Percentiles rank a stretch among this genome's conserved stretches.
These are phyloP conservation scores for Aspergillus heteromorphus DNA, from an alignment of 495 filamentous ascomycete species.

Conservation along the genomic window DNA sequence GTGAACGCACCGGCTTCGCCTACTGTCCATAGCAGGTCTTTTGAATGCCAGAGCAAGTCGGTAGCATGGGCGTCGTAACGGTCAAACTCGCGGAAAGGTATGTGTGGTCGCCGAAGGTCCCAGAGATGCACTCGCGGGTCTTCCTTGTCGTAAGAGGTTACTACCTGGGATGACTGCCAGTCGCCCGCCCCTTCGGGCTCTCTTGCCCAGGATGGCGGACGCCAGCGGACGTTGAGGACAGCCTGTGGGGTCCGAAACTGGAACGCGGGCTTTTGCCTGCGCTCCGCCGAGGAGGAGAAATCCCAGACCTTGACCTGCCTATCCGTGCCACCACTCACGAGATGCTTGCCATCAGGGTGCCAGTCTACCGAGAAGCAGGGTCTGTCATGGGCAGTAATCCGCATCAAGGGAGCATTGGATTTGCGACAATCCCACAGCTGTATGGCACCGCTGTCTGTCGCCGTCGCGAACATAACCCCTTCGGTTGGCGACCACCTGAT, in stretches of 20 bases:
- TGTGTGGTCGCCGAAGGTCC: constrained; percentile 81
- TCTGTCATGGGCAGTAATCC: constrained; percentile 79
- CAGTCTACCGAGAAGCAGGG: constrained; percentile 81
- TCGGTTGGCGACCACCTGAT: constrained; percentile 86
- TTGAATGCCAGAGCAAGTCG: constrained; percentile 83
- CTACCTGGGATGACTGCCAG: constrained; percentile 63
- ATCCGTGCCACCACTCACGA: constrained; percentile 79
- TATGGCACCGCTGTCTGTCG: constrained; percentile 78
- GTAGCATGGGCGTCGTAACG: constrained; percentile 64
- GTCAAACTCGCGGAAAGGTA: constrained; percentile 83
- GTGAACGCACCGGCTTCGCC: constrained; percentile 77
- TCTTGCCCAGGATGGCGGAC: constrained; percentile 70
- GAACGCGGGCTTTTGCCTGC: constrained; percentile 69
- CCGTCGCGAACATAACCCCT: constrained; percentile 79
- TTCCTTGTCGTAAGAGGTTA: constrained; percentile 61
- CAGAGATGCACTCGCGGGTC: constrained; percentile 76
- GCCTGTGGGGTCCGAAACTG: constrained; percentile 59
- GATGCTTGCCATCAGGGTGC: constrained; percentile 91
- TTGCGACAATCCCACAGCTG: constrained; percentile 67
- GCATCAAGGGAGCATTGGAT: constrained; percentile 53
- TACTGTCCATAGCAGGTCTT: constrained; percentile 87
- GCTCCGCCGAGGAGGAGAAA: constrained; percentile 67
- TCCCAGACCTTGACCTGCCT: constrained; percentile 89
- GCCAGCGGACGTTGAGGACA: constrained; percentile 77
- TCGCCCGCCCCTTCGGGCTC: constrained; percentile 58